Evolutionary conservation across 2,329 filamentous ascomycete genomes (phyloP), one percentile per base, ranked within the genome.

Genomic region (Alternaria consortialis): DNA sequence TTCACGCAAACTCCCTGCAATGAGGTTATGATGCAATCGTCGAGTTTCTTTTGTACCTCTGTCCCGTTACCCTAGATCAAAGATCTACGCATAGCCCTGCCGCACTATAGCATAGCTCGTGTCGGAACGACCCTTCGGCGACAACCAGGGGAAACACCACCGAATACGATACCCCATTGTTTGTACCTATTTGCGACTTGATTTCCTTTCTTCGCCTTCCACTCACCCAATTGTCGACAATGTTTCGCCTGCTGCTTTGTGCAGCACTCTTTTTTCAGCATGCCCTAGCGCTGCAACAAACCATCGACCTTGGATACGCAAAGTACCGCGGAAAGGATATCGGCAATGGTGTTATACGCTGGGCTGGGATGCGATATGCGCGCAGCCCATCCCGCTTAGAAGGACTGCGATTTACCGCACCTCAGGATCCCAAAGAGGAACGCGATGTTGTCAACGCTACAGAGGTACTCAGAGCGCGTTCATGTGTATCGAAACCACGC

Each of bases 361-460:
- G 90, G 90, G 83, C 92, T 7, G 91, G 91, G 1, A 87, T 95
- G 64, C 86, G 90, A 43, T 95, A 88, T 80, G 91, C 91, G 40
- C 68, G 75, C 20, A 72, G 63, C 27, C 64, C 71, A 2, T 75
- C 75, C 8, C 67, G 74, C 11, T 52, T 74, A 23, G 71, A 77
- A 20, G 74, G 76, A 32, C 55, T 75, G 44, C 74, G 92, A 20
- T 94, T 93, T 72, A 81, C 84, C 54, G 87, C 88, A 12, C 90
- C 92, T 0, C 80, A 85, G 68, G 88, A 91, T 73, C 91, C 91
- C 2, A 64, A 79, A 0, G 67, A 74, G 2, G 78, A 81, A 17
- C 60, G 77, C 2, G 80, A 78, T 1, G 72, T 86, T 4, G 84
- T 87, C 58, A 69, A 82, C 56, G 90, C 90, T 4, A 69, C 65